Evolutionary conservation across 768 basidiomycete species (phyloP), one percentile per base, ranked within the genome.

Genomic region (Boletus barrowsii): DNA sequence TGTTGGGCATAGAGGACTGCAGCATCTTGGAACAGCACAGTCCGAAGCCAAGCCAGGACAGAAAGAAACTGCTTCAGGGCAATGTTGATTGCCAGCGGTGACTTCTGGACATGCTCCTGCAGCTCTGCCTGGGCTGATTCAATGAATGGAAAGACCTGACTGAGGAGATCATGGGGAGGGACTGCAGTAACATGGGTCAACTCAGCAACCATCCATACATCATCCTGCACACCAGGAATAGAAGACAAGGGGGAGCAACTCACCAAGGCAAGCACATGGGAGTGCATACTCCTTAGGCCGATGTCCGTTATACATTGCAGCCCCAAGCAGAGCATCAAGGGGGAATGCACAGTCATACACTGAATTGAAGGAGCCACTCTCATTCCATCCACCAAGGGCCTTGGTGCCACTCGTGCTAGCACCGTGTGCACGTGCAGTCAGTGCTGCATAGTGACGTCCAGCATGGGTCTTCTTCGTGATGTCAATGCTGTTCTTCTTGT

Each of bases 1-100:
- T 69, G 33, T 0, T 47, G 32, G 0, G 36, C 24, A 24, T 24
- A 72, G 0, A 75, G 57, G 15, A 73, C 47, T 3, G 73, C 73
- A 2, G 60, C 54, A 49, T 75, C 73, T 61, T 75, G 71, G 5
- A 75, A 60, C 2, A 75, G 55, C 14, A 75, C 61, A 5, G 30
- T 47, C 8, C 59, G 64, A 1, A 74, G 44, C 53, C 62, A 60
- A 1, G 41, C 11, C 0, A 76, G 55, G 1, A 73, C 42, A 1
- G 49, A 35, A 0, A 69, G 64, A 46, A 74, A 73, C 20, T 67
- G 42, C 10, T 58, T 60, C 0, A 73, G 56, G 2, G 71, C 61
- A 40, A 67, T 62, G 47, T 61, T 40, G 13, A 6, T 56, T 8
- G 10, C 8, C 2, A 51, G 50, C 5, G 40, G 24, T 22, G 35